Conservation (phyloP, 495 filamentous ascomycete genomes). For the Trypethelium eluteriae region DNA sequence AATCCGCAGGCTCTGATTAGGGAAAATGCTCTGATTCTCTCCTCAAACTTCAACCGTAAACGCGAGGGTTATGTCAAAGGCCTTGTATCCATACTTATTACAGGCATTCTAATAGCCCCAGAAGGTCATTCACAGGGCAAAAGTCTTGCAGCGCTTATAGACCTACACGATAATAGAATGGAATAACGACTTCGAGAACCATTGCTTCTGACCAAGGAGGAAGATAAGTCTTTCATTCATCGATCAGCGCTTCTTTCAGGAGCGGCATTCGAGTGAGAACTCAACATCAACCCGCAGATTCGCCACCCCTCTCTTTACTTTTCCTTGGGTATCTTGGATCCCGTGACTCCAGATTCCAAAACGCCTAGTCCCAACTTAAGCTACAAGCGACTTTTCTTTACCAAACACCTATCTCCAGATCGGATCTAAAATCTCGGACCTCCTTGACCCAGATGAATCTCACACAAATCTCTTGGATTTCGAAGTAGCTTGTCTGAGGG, state of each 20-base stretch:
- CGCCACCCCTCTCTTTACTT: not conserved
- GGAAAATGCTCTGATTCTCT: not conserved
- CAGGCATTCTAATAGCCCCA: too few species aligned
- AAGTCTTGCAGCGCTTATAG: too few species aligned
- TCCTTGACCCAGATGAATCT: conserved; percentile 34
- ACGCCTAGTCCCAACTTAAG: not conserved
- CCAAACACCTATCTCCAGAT: conserved; percentile 6
- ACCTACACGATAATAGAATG: too few species aligned
- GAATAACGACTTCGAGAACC: too few species aligned
- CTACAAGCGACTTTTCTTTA: not conserved
- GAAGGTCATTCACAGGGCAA: too few species aligned
- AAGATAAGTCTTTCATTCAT: too few species aligned
- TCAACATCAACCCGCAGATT: too few species aligned
- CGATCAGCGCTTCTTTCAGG: too few species aligned
- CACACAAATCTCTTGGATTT: conserved; percentile 39
- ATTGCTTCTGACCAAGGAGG: too few species aligned
- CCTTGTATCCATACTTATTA: not conserved
- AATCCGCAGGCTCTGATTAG: not conserved
- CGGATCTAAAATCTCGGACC: conserved; percentile 28
- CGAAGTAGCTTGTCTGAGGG: conserved; percentile 35
- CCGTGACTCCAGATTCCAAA: not conserved
- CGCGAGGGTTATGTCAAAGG: not conserved
- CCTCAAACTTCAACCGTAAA: not conserved
- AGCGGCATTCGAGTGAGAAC: too few species aligned
- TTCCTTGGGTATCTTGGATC: conserved; percentile 1